Conservation (phyloP, 768 basidiomycete species). For the Flagelloscypha sp. region DNA sequence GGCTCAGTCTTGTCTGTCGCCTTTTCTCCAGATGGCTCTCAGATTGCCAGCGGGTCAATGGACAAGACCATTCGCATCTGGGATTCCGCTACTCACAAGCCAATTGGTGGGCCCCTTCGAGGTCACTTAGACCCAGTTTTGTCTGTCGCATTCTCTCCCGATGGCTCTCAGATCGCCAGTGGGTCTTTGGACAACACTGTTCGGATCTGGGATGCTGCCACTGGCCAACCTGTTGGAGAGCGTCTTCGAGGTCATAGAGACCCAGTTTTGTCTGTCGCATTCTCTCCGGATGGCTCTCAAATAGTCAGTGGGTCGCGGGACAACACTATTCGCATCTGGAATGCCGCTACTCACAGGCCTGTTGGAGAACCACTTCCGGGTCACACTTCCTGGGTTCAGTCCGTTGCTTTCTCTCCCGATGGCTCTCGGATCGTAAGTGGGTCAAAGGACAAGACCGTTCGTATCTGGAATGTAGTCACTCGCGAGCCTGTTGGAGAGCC, state of each 20-base stretch:
- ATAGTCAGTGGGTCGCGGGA: conserved; percentile 9
- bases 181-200: conserved; percentile 6
- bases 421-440: conserved; percentile 23
- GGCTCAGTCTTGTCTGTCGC: conserved; percentile 1
- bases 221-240: conserved; percentile 1
- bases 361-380: too few relatives aligned
- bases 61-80: conserved; percentile 16
- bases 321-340: conserved; percentile 7
- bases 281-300: conserved; percentile 9
- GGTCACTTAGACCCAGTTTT: background rate
- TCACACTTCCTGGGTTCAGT: conserved; percentile 4
- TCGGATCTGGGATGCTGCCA: conserved; percentile 8
- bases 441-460: conserved; percentile 10
- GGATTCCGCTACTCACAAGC: conserved; percentile 33
- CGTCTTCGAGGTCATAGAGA: background rate
- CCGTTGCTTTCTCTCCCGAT: conserved; percentile 35
- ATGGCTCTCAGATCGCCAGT: conserved; percentile 9
- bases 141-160: conserved; percentile 8
- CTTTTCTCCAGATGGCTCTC: conserved; percentile 17
- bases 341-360: conserved; percentile 5
- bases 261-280: conserved; percentile 3
- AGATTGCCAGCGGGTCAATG: conserved; percentile 33
- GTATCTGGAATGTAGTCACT: conserved; percentile 11
- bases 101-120: conserved; percentile 19
- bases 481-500: background rate